Percentiles rank a stretch among this genome's conserved stretches.
Conservation (phyloP, 2,329 filamentous ascomycete genomes). For the Diaporthe nobilis region DNA sequence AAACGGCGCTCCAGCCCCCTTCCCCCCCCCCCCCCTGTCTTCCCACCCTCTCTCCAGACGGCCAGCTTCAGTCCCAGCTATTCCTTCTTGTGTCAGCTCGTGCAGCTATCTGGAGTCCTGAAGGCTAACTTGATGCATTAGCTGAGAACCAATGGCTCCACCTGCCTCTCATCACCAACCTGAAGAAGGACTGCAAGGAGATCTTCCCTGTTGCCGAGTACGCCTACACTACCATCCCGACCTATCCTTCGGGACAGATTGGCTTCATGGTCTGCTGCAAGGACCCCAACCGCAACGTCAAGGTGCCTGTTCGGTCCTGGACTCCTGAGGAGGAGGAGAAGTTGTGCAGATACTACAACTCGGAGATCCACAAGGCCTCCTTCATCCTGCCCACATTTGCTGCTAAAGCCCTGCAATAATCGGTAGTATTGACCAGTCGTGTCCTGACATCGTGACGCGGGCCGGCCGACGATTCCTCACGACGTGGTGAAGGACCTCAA, state of each 20-base stretch:
- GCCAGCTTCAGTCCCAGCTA: conserved; percentile 1
- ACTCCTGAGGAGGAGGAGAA: conserved; percentile 89
- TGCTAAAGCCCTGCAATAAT: conserved; percentile 77
- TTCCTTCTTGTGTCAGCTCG: neutral
- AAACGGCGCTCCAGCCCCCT: conserved; percentile 4
- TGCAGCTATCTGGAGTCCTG: neutral
- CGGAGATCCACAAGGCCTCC: conserved; percentile 94
- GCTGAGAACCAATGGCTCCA: conserved; percentile 99
- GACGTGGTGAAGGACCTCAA: neutral
- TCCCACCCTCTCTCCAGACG: neutral
- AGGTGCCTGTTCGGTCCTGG: conserved; percentile 87
- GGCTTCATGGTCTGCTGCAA: conserved; percentile 99
- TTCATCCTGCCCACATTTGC: conserved; percentile 97
- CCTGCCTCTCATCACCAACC: conserved; percentile 90
- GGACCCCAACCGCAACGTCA: conserved; percentile 87
- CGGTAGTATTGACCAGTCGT: neutral
- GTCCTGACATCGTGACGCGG: neutral
- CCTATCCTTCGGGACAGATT: conserved; percentile 98
- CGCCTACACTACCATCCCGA: conserved; percentile 99
- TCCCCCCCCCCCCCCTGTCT: neutral
- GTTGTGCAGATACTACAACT: conserved; percentile 97
- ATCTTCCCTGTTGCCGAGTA: conserved; percentile 99
- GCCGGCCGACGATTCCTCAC: neutral
- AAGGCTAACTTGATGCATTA: conserved; percentile 54
- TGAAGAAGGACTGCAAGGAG: conserved; percentile 97